Evolutionary conservation across 1,284 basidiomycete genomes (phyloP).

Genomic region (Rhodotorula sp.): DNA sequence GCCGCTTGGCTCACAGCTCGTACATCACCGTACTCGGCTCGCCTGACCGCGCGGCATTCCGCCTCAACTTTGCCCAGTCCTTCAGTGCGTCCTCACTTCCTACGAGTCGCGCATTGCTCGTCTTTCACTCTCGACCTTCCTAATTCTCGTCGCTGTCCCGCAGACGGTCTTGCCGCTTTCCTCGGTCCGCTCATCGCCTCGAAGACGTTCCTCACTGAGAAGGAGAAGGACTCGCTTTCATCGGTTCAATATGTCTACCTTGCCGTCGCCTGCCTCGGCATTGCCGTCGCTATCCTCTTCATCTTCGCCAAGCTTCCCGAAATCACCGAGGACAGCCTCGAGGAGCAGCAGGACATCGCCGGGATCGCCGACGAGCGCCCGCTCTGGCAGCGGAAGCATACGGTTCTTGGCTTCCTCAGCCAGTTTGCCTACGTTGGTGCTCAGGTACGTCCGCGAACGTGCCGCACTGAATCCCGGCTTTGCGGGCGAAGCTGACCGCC

Average conservation of each 20-base stretch:
- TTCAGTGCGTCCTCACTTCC: conserved; percentile 62
- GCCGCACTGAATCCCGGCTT: conserved; percentile 46
- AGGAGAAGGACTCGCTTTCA: conserved; percentile 54
- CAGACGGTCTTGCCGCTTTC: conserved; percentile 77
- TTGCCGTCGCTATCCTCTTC: conserved; percentile 68
- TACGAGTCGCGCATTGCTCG: too few relatives aligned
- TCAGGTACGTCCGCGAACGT: too few relatives aligned
- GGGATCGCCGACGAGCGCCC: conserved; percentile 59
- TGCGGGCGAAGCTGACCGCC: too few relatives aligned
- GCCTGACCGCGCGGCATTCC: conserved; percentile 70
- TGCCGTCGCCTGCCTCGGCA: conserved; percentile 67
- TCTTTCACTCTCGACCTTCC: not conserved
- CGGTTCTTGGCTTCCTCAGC: conserved; percentile 70
- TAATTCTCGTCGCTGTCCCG: conserved; percentile 54
- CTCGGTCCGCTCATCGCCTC: conserved; percentile 77
- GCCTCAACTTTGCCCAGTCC: conserved; percentile 77
- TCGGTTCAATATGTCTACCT: conserved; percentile 78
- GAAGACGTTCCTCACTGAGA: conserved; percentile 46
- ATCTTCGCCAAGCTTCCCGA: conserved; percentile 73
- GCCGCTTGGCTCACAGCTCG: too few relatives aligned
- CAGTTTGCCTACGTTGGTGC: conserved; percentile 65
- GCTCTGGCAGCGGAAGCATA: conserved; percentile 71
- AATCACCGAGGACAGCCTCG: conserved; percentile 61
- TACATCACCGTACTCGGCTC: conserved; percentile 70
- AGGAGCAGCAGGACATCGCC: conserved; percentile 49